Conservation (phyloP, 2,329 filamentous ascomycete species). For the Neofusicoccum umdonicola region DNA sequence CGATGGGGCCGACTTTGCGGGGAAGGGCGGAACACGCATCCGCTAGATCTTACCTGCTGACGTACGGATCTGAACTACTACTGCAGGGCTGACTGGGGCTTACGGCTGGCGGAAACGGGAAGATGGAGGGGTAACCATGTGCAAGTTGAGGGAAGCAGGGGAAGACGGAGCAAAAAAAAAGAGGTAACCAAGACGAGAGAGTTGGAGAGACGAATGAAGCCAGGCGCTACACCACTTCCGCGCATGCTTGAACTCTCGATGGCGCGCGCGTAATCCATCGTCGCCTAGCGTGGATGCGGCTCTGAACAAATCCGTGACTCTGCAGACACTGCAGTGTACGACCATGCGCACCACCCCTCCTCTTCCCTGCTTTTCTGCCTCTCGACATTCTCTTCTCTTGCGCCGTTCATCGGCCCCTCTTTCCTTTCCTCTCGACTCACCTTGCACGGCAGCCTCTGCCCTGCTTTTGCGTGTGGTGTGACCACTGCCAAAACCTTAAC, state of each 20-base stretch:
- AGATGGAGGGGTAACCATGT: background rate
- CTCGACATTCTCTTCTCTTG: background rate
- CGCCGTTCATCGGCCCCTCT: background rate
- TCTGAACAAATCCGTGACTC: background rate
- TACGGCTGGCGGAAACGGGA: background rate
- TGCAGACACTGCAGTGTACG: background rate
- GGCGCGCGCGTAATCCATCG: background rate
- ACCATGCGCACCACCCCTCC: background rate
- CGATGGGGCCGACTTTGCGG: background rate
- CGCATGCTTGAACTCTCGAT: background rate
- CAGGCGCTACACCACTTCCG: background rate
- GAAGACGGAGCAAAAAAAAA: background rate
- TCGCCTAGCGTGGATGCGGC: slow-evolving; percentile 8
- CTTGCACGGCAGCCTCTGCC: background rate
- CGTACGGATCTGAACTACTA: background rate
- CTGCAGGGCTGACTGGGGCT: slow-evolving; percentile 1
- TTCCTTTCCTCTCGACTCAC: background rate
- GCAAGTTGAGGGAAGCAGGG: background rate
- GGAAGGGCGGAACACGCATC: background rate
- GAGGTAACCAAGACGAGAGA: background rate
- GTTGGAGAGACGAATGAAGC: background rate
- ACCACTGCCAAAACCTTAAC: background rate
- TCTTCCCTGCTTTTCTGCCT: background rate
- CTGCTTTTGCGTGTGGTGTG: slow-evolving; percentile 4
- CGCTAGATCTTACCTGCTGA: background rate